Conservation (phyloP, 2,329 filamentous ascomycete species). For the Colletotrichum sp. region DNA sequence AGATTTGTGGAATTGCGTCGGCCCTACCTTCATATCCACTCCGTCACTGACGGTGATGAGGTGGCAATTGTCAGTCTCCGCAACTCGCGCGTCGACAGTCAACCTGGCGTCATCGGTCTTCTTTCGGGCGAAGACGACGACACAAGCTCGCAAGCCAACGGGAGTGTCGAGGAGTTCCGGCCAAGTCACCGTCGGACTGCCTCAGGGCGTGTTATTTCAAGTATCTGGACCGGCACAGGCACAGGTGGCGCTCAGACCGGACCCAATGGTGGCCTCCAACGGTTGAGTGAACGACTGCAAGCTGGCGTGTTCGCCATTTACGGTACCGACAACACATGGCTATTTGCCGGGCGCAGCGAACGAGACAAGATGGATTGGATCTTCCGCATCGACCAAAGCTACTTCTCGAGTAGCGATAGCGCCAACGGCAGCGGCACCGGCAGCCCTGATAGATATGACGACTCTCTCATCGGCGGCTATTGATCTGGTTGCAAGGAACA, state of each 20-base stretch:
- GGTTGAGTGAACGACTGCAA: slow-evolving; percentile 62
- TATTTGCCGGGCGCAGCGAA: slow-evolving; percentile 90
- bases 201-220: slow-evolving; percentile 58
- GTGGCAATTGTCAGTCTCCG: slow-evolving; percentile 86
- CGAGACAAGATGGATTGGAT: slow-evolving; percentile 98
- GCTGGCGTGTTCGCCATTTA: slow-evolving; percentile 92
- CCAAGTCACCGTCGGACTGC: slow-evolving; percentile 52
- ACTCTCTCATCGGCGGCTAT: slow-evolving; percentile 17
- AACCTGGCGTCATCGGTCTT: slow-evolving; percentile 83
- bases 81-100: slow-evolving; percentile 90
- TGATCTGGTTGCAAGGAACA: neutral
- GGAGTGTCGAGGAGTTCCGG: slow-evolving; percentile 41
- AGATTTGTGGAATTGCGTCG: slow-evolving; percentile 90
- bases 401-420: slow-evolving; percentile 53
- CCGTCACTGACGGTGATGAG: slow-evolving; percentile 84
- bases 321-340: slow-evolving; percentile 90
- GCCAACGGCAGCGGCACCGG: slow-evolving; percentile 39
- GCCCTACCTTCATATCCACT: slow-evolving; percentile 92
- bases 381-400: slow-evolving; percentile 87
- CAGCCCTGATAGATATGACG: slow-evolving; percentile 32
- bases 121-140: slow-evolving; percentile 58
- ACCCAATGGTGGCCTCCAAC: slow-evolving; percentile 47
- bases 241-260: slow-evolving; percentile 31
- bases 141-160: slow-evolving; percentile 28
- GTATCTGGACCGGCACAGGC: slow-evolving; percentile 56